These are phyloP conservation scores for Botrytis elliptica DNA, from an alignment of 2,329 filamentous ascomycete genomes.

Conservation along the genomic window DNA sequence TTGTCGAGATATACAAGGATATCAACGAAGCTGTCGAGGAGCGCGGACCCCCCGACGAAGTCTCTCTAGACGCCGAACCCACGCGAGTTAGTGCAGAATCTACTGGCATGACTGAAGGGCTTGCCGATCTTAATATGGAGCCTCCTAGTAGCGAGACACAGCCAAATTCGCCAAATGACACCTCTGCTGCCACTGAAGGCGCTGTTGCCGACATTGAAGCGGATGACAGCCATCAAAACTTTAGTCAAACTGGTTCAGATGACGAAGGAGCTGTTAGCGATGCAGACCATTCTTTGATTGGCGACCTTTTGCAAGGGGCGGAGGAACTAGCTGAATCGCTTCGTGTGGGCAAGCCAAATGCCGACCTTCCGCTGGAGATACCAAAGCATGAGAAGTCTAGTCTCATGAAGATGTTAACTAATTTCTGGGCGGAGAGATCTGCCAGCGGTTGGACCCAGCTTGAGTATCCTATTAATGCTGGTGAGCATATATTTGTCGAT, in stretches of 20 bases:
- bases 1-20: conserved; percentile 93
- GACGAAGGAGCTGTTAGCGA: conserved; percentile 70
- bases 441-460: conserved; percentile 90
- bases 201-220: conserved; percentile 42
- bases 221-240: conserved; percentile 47
- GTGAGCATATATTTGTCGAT: conserved; percentile 94
- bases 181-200: conserved; percentile 34
- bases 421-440: conserved; percentile 97
- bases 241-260: conserved; percentile 62
- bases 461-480: conserved; percentile 84
- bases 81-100: conserved; percentile 37
- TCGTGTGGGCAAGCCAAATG: conserved; percentile 51
- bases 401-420: conserved; percentile 91
- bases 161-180: conserved; percentile 36
- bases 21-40: conserved; percentile 91
- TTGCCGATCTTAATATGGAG: conserved; percentile 34
- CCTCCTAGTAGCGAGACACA: conserved; percentile 23
- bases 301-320: conserved; percentile 65
- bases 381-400: conserved; percentile 92
- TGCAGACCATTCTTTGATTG: conserved; percentile 64
- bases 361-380: conserved; percentile 67
- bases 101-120: conserved; percentile 36
- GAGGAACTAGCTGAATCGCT: conserved; percentile 62
- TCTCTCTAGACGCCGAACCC: conserved; percentile 34
- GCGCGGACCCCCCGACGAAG: conserved; percentile 63